These are phyloP conservation scores for Yarrowia bubula DNA, from an alignment of 805 yeast species.

Conservation along the genomic window DNA sequence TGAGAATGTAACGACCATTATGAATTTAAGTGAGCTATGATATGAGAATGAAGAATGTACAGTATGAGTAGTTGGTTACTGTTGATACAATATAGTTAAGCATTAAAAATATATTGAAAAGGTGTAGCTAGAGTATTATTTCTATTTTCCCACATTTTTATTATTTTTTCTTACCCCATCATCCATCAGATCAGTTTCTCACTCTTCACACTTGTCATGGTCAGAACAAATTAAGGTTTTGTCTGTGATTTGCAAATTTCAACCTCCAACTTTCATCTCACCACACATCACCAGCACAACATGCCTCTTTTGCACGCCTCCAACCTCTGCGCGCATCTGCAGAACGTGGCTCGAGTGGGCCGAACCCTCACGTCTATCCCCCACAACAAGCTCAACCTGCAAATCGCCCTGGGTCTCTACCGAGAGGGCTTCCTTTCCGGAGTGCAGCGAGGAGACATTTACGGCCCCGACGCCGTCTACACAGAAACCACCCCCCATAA, in stretches of 20 bases:
- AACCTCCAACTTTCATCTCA: constrained; percentile 17
- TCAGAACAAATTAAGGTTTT: background rate
- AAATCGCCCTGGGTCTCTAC: constrained; percentile 78
- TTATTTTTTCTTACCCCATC: background rate
- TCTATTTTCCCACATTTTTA: background rate
- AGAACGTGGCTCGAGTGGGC: constrained; percentile 78
- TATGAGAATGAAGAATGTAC: too few species aligned
- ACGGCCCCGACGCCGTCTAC: constrained; percentile 70
- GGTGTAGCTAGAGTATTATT: background rate
- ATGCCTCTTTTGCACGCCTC: constrained; percentile 89
- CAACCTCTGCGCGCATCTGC: constrained; percentile 81
- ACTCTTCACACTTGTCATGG: too few species aligned
- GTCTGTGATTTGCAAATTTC: constrained; percentile 2
- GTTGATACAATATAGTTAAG: too few species aligned
- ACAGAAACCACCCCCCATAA: constrained; percentile 80
- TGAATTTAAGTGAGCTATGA: background rate
- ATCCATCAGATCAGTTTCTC: too few species aligned
- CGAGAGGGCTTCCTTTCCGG: constrained; percentile 86
- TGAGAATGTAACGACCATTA: constrained; percentile 14
- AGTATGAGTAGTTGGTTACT: too few species aligned
- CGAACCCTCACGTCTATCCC: constrained; percentile 77
- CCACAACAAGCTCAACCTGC: constrained; percentile 76
- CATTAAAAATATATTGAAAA: too few species aligned
- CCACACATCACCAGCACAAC: constrained; percentile 27
- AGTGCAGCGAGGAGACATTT: constrained; percentile 76